These are phyloP conservation scores for Blastobotrys buckinghamii DNA, from an alignment of 1,139 yeast species.

Conservation along the genomic window DNA sequence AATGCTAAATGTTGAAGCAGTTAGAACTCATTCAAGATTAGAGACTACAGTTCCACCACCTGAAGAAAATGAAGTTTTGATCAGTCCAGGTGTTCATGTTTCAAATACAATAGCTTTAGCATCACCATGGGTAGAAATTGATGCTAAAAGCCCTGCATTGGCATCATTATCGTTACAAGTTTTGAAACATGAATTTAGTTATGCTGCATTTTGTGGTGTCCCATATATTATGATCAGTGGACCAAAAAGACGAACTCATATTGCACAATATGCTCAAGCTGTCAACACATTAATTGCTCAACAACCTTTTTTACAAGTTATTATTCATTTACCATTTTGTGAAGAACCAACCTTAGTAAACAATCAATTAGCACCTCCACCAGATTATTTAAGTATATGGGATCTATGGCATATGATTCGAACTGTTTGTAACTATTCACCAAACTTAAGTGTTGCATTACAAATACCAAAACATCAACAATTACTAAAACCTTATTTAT, in stretches of 20 bases:
- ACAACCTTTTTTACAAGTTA: constrained; percentile 30
- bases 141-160: constrained; percentile 42
- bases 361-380: constrained; percentile 36
- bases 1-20: constrained; percentile 4
- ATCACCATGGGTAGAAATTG: constrained; percentile 62
- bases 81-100: constrained; percentile 36
- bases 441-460: constrained; percentile 48
- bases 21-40: background rate
- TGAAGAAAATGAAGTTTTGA: constrained; percentile 28
- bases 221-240: constrained; percentile 51
- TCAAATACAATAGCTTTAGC: constrained; percentile 44
- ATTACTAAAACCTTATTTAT: constrained; percentile 41
- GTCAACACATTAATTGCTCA: constrained; percentile 30
- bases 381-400: constrained; percentile 58
- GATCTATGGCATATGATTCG: constrained; percentile 64
- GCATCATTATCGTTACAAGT: constrained; percentile 52
- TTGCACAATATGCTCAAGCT: constrained; percentile 45
- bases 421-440: constrained; percentile 45
- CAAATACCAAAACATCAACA: constrained; percentile 45
- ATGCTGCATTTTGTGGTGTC: constrained; percentile 52
- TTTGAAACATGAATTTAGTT: constrained; percentile 48
- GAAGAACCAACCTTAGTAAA: constrained; percentile 35
- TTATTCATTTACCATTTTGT: constrained; percentile 40
- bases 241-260: constrained; percentile 49
- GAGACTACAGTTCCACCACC: constrained; percentile 18